phyloP scores from a whole-genome alignment of 2,329 filamentous ascomycete species.

The Xylariaceae sp. region DNA sequence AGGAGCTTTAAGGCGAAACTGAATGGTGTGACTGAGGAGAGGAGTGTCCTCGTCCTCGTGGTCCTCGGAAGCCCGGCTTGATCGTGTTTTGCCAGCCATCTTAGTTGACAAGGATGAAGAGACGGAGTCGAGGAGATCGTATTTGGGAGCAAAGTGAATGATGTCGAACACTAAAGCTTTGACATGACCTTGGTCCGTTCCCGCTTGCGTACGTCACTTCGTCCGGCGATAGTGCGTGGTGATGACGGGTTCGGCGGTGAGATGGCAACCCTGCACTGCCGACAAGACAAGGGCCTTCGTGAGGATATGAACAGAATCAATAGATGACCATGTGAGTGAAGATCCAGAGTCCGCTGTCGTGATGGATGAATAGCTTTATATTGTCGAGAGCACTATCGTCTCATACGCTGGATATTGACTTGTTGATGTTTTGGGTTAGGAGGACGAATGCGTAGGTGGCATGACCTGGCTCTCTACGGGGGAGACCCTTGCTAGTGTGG shows the following conservation, averaged over 20 bases:
- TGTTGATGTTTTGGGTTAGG: background rate
- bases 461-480: background rate
- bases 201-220: conserved; percentile 3
- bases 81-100: conserved; percentile 11
- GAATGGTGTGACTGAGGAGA: conserved; percentile 19
- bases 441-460: background rate
- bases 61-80: conserved; percentile 3
- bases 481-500: background rate
- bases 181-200: conserved; percentile 1
- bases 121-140: conserved; percentile 2
- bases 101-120: conserved; percentile 1
- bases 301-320: background rate
- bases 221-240: background rate
- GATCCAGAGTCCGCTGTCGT: no score
- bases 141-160: background rate
- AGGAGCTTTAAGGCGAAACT: background rate
- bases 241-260: background rate
- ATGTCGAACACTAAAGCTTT: background rate
- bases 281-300: no score
- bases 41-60: conserved; percentile 22
- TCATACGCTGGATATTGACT: background rate
- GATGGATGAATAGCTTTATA: no score
- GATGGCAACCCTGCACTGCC: background rate
- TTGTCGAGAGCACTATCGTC: no score
- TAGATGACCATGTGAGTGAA: no score